Conservation (phyloP, 2,329 filamentous ascomycete species). For the Ophiosphaerella narmari region DNA sequence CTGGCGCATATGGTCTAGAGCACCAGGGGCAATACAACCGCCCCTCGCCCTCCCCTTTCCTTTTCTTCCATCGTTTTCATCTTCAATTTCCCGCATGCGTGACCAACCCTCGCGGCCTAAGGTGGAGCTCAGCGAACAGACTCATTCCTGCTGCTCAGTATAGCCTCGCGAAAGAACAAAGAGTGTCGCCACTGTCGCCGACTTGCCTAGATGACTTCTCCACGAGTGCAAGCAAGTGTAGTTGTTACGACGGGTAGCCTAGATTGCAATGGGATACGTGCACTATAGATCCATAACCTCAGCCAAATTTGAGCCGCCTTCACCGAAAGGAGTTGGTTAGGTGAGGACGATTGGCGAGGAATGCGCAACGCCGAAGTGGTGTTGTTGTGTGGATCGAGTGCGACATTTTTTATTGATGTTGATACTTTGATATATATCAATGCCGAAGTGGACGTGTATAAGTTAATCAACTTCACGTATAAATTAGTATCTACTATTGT, state of each 20-base stretch:
- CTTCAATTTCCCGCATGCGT: constrained; percentile 4
- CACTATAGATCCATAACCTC: constrained; percentile 1
- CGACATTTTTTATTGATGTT: neutral
- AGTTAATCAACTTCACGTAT: too few relatives aligned
- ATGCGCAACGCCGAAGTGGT: neutral
- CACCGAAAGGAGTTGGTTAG: constrained; percentile 2
- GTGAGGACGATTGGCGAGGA: constrained; percentile 16
- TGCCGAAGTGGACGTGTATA: too few relatives aligned
- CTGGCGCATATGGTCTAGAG: too few relatives aligned
- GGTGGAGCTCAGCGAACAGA: constrained; percentile 59
- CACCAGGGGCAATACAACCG: neutral
- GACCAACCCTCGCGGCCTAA: constrained; percentile 48
- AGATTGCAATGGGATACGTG: constrained; percentile 12
- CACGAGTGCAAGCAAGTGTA: neutral
- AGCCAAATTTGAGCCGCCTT: constrained; percentile 9
- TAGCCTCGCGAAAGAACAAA: constrained; percentile 56
- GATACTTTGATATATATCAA: neutral
- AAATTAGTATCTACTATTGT: too few relatives aligned
- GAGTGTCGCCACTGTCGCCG: constrained; percentile 32
- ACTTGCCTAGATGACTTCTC: constrained; percentile 12
- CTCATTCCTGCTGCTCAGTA: constrained; percentile 60
- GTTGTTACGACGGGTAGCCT: neutral
- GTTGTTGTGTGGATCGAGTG: neutral
- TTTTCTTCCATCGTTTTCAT: constrained; percentile 2
- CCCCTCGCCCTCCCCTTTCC: neutral